A percentile compares a stretch with the other conserved stretches of the same genome.
Conservation (phyloP, 768 basidiomycete species). For the Lentinula boryana region DNA sequence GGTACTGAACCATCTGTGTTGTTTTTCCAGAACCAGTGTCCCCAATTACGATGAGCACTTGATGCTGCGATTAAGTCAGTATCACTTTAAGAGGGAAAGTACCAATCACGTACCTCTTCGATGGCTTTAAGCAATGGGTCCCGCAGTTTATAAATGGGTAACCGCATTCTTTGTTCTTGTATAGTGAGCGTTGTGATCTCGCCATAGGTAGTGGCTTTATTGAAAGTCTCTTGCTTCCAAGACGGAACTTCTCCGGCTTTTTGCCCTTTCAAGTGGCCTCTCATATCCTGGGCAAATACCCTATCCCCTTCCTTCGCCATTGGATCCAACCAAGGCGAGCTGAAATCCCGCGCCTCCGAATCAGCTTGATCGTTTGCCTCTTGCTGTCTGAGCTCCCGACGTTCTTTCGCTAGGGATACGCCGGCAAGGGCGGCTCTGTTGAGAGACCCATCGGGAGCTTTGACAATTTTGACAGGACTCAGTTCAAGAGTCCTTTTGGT, state of each 20-base stretch:
- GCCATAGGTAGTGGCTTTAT: slow-evolving; percentile 94
- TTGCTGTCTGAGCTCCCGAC: slow-evolving; percentile 89
- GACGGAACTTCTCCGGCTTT: slow-evolving; percentile 77
- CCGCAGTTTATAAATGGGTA: slow-evolving; percentile 94
- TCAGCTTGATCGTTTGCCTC: slow-evolving; percentile 93
- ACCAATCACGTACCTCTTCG: slow-evolving; percentile 56
- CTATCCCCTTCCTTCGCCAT: slow-evolving; percentile 88
- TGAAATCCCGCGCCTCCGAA: slow-evolving; percentile 91
- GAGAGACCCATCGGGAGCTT: slow-evolving; percentile 95
- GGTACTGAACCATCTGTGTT: slow-evolving; percentile 98
- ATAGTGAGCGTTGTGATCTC: slow-evolving; percentile 88
- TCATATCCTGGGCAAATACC: slow-evolving; percentile 89
- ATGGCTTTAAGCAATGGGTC: slow-evolving; percentile 89
- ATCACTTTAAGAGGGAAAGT: slow-evolving; percentile 12
- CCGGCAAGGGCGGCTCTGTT: slow-evolving; percentile 95
- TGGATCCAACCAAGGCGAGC: slow-evolving; percentile 95
- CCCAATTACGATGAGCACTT: slow-evolving; percentile 96
- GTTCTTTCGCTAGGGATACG: slow-evolving; percentile 89
- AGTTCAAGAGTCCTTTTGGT: slow-evolving; percentile 93
- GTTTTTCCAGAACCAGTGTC: slow-evolving; percentile 99
- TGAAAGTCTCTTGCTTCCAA: slow-evolving; percentile 91
- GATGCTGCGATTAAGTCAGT: slow-evolving; percentile 56
- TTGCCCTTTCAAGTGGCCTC: slow-evolving; percentile 76
- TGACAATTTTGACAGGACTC: slow-evolving; percentile 96
- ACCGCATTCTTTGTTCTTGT: slow-evolving; percentile 84